phyloP scores from a whole-genome alignment of 257 asterid species.

The Fraxinus anomala region DNA sequence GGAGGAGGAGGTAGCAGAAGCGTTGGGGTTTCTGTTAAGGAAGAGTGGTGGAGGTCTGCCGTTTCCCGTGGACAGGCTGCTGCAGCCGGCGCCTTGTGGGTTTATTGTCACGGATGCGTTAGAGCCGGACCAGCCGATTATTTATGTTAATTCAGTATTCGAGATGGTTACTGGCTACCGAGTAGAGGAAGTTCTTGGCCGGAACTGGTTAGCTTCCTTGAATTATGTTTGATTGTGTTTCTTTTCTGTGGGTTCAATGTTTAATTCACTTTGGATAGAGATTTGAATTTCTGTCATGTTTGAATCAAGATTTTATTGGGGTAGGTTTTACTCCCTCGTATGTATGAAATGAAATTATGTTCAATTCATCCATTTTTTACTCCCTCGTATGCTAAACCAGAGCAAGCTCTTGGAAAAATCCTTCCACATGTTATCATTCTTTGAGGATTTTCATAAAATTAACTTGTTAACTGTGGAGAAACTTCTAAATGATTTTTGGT shows the following conservation, averaged over 20 bases:
- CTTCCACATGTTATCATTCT: background rate
- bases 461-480: background rate
- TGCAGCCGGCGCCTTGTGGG: constrained; percentile 93
- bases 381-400: background rate
- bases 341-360: background rate
- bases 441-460: background rate
- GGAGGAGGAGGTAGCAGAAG: constrained; percentile 28
- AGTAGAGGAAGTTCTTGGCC: constrained; percentile 93
- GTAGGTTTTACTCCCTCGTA: too few relatives aligned
- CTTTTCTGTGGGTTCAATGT: background rate
- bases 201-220: constrained; percentile 62
- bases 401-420: background rate
- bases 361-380: background rate
- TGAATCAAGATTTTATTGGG: too few relatives aligned
- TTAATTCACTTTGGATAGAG: too few relatives aligned
- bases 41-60: constrained; percentile 64
- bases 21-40: constrained; percentile 71
- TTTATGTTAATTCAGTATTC: constrained; percentile 86
- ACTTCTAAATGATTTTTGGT: background rate
- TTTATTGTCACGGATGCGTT: constrained; percentile 85
- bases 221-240: background rate
- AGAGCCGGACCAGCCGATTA: constrained; percentile 86
- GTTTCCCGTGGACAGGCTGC: constrained; percentile 68
- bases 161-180: constrained; percentile 89
- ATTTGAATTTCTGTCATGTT: too few relatives aligned